Percentiles rank a stretch among this genome's conserved stretches.
Evolutionary conservation across 169 alveolate species (phyloP).

Genomic region (Plasmodium berghei): DNA sequence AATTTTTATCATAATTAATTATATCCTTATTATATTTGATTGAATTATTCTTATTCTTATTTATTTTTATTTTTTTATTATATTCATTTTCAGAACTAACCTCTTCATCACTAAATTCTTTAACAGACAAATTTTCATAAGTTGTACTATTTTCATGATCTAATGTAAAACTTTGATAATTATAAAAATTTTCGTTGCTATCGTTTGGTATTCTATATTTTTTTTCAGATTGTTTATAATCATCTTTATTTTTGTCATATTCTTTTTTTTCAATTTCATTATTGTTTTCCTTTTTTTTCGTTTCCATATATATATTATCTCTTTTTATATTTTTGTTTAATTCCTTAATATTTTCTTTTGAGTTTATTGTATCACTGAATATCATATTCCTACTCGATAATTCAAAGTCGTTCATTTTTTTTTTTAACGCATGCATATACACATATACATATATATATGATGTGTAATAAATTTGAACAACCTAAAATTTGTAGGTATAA

Average conservation of each 20-base stretch:
- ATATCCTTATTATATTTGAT: constrained; percentile 5
- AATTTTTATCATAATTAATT: constrained; percentile 2
- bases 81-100: constrained; percentile 60
- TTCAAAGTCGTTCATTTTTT: constrained; percentile 28
- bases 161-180: constrained; percentile 7
- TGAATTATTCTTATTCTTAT: background rate
- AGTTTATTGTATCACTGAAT: constrained; percentile 11
- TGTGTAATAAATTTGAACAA: too few species aligned
- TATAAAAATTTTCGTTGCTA: background rate
- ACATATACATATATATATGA: background rate
- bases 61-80: constrained; percentile 35
- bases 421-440: background rate
- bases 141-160: constrained; percentile 27
- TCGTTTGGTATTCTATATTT: background rate
- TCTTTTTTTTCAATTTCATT: constrained; percentile 1
- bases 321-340: constrained; percentile 18
- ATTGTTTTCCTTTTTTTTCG: constrained; percentile 11
- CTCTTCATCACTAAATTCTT: constrained; percentile 68
- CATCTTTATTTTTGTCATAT: constrained; percentile 8
- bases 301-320: constrained; percentile 16
- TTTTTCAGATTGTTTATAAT: constrained; percentile 42
- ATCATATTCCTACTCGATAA: constrained; percentile 3
- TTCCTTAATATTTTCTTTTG: constrained; percentile 13
- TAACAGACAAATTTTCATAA: constrained; percentile 58
- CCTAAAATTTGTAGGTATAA: too few species aligned